Conservation (phyloP, 129 eudicot genomes). For the Solidago caesia region DNA sequence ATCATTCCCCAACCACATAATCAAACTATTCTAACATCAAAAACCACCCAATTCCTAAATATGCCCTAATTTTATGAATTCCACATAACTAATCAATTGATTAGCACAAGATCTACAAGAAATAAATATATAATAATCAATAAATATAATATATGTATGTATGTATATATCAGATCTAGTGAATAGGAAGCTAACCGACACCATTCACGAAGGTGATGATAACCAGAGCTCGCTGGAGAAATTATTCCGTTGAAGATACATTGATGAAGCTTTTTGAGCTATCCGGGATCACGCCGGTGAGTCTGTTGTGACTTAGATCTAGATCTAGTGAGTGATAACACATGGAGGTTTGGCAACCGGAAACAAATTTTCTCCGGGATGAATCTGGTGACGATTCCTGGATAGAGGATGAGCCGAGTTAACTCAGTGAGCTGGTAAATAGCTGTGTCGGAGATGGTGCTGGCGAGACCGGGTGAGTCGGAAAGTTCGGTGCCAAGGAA, state of each 20-base stretch:
- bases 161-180: too few relatives aligned
- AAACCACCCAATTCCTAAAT: too few relatives aligned
- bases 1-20: too few relatives aligned
- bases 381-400: constrained; percentile 74
- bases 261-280: constrained; percentile 34
- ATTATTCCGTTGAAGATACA: constrained; percentile 77
- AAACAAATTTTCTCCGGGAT: constrained; percentile 49
- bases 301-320: constrained; percentile 65
- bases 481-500: constrained; percentile 71
- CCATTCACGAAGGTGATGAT: background rate
- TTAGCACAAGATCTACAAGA: too few relatives aligned
- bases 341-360: constrained; percentile 44
- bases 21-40: too few relatives aligned
- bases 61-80: too few relatives aligned
- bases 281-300: constrained; percentile 55
- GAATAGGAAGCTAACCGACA: too few relatives aligned
- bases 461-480: constrained; percentile 70
- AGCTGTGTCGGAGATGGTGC: constrained; percentile 41
- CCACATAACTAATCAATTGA: too few relatives aligned
- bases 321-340: constrained; percentile 66
- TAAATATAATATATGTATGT: too few relatives aligned
- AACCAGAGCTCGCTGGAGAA: constrained; percentile 43
- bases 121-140: too few relatives aligned
- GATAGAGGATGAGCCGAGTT: constrained; percentile 62
- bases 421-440: constrained; percentile 48